Evolutionary conservation across 305 asterid species (phyloP).

Genomic region (Fraxinus sp.): DNA sequence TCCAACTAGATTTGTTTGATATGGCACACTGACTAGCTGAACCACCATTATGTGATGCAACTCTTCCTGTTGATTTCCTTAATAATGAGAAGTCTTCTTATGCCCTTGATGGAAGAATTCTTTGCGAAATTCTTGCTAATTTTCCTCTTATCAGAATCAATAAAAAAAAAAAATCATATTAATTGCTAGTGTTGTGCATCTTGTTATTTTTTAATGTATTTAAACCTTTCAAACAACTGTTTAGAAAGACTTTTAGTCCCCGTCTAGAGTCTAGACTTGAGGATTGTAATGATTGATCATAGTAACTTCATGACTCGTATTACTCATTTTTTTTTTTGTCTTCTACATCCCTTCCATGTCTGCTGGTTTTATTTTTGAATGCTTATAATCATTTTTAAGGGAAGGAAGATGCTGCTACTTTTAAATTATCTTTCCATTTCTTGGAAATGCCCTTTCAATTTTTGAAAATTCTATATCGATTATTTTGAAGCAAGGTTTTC

Average conservation of each 20-base stretch:
- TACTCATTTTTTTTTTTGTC: not conserved
- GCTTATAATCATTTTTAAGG: not conserved
- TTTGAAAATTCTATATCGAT: not conserved
- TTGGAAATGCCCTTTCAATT: slow-evolving; percentile 8
- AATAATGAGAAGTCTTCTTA: not conserved
- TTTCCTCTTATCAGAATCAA: not conserved
- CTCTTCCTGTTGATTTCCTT: not conserved
- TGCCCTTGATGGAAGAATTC: not conserved
- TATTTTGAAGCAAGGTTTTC: slow-evolving; percentile 15
- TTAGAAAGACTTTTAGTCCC: not conserved
- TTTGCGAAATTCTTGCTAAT: not conserved
- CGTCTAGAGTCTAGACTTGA: not conserved
- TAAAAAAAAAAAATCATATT: not conserved
- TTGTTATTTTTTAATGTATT: not conserved
- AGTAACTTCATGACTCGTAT: slow-evolving; percentile 6
- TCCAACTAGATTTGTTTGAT: not conserved
- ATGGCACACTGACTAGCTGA: not conserved
- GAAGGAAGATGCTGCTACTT: not conserved
- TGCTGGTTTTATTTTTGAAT: not conserved
- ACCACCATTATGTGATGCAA: not conserved
- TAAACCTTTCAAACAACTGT: not conserved
- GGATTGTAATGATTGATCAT: not conserved
- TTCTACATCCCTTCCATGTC: not conserved
- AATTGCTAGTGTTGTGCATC: not conserved
- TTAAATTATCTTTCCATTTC: not conserved